These are phyloP conservation scores for Gentiana dahurica DNA, from an alignment of 257 asterid species.

Conservation along the genomic window DNA sequence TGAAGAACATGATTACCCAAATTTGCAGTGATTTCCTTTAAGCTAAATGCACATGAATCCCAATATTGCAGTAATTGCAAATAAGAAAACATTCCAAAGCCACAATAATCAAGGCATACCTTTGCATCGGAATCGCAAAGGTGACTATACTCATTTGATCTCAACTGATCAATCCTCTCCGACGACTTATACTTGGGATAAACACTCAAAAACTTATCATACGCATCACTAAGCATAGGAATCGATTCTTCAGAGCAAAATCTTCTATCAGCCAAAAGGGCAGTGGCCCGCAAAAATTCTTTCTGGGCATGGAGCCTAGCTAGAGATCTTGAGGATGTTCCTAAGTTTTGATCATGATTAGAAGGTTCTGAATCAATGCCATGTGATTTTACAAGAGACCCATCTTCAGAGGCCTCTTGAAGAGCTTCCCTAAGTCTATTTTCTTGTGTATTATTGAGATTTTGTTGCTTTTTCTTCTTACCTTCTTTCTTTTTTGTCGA, in stretches of 20 bases:
- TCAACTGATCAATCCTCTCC: constrained; percentile 23
- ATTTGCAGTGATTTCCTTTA: constrained; percentile 26
- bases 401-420: constrained; percentile 26
- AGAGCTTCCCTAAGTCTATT: constrained; percentile 23
- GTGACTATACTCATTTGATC: constrained; percentile 22
- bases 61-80: constrained; percentile 21
- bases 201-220: constrained; percentile 19
- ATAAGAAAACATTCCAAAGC: constrained; percentile 26
- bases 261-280: constrained; percentile 14
- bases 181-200: constrained; percentile 22
- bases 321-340: constrained; percentile 15
- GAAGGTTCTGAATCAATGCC: constrained; percentile 14
- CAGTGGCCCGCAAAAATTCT: constrained; percentile 25
- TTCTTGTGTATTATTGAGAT: constrained; percentile 10
- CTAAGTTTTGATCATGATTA: constrained; percentile 10
- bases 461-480: constrained; percentile 8
- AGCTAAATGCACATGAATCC: constrained; percentile 23
- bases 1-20: constrained; percentile 23
- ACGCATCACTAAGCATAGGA: constrained; percentile 14
- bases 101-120: constrained; percentile 39
- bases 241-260: constrained; percentile 17
- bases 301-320: constrained; percentile 21
- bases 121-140: constrained; percentile 16
- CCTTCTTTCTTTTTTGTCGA: constrained; percentile 2
- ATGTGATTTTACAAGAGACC: constrained; percentile 16